Evolutionary conservation across 2,329 filamentous ascomycete species (phyloP).

Genomic region (Botryosphaeria agaves): DNA sequence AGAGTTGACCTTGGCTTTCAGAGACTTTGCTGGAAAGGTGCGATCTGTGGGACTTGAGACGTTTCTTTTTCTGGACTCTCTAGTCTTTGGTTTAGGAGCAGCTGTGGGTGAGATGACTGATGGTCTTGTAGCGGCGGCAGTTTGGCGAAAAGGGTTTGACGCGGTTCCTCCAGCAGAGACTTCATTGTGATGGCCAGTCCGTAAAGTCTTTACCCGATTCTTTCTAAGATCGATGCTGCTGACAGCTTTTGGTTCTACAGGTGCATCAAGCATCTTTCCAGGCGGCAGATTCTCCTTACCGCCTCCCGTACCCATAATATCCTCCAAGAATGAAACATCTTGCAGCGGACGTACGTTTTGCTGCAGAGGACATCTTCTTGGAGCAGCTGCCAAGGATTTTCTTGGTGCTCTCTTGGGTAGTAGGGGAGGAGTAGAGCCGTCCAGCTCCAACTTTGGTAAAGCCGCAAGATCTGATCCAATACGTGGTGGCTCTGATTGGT

Average conservation of each 20-base stretch:
- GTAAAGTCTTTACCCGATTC: conserved; percentile 6
- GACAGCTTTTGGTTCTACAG: no score
- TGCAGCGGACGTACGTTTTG: conserved; percentile 21
- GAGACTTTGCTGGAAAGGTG: conserved; percentile 1
- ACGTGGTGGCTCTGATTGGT: conserved; percentile 1
- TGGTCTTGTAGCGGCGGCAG: neutral
- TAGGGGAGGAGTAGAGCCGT: neutral
- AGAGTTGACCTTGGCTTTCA: conserved; percentile 5
- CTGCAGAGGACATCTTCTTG: conserved; percentile 33
- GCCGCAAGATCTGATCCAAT: neutral
- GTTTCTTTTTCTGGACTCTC: no score
- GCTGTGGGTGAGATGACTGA: neutral
- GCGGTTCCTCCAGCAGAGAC: no score
- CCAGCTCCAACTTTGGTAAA: neutral
- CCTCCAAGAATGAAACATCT: conserved; percentile 20
- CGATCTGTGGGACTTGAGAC: neutral
- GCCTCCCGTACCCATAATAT: conserved; percentile 34
- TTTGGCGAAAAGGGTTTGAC: no score
- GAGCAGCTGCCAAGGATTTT: conserved; percentile 26
- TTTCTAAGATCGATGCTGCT: no score
- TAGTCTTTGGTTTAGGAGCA: neutral
- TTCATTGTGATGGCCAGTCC: conserved; percentile 2
- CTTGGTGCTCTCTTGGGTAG: conserved; percentile 14
- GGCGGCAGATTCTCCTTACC: conserved; percentile 49
- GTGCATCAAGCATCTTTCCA: conserved; percentile 10